A percentile compares a stretch with the other conserved stretches of the same genome.
These are phyloP conservation scores for Neurospora sp. DNA, from an alignment of 495 filamentous ascomycete genomes.

Conservation along the genomic window DNA sequence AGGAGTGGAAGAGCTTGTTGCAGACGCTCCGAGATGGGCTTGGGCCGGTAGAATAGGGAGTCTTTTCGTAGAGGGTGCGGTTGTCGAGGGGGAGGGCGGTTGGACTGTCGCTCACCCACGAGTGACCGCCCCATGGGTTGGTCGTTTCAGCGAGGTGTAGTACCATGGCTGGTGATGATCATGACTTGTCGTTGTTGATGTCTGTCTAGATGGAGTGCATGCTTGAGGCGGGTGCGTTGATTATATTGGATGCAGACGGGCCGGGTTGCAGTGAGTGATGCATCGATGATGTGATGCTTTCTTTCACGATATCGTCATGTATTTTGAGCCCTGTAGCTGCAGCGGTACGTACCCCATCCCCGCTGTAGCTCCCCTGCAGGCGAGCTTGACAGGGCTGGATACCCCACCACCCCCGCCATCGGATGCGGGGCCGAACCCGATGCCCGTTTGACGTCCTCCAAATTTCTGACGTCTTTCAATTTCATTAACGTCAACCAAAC, in stretches of 20 bases:
- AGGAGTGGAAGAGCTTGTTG: constrained; percentile 23
- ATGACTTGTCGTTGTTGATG: background rate
- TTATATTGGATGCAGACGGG: background rate
- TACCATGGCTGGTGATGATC: constrained; percentile 6
- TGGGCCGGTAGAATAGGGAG: background rate
- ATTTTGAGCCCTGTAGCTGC: background rate
- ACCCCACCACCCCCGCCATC: background rate
- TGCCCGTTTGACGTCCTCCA: background rate
- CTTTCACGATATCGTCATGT: background rate
- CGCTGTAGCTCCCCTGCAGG: background rate
- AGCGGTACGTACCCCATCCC: background rate
- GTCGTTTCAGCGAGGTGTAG: background rate
- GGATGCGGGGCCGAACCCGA: background rate
- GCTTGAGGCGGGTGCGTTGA: too few relatives aligned
- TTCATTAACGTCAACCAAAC: background rate
- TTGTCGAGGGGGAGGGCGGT: background rate
- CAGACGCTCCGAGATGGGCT: background rate
- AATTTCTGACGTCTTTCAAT: background rate
- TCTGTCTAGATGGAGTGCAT: background rate
- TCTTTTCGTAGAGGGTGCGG: background rate
- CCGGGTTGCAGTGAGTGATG: background rate
- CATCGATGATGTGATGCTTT: background rate
- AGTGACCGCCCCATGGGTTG: constrained; percentile 10
- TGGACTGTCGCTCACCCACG: background rate
- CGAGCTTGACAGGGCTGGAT: background rate